Evolutionary conservation across 2,329 filamentous ascomycete species (phyloP), one percentile per base, ranked within the genome.

Genomic region (Fusarium avenaceum): DNA sequence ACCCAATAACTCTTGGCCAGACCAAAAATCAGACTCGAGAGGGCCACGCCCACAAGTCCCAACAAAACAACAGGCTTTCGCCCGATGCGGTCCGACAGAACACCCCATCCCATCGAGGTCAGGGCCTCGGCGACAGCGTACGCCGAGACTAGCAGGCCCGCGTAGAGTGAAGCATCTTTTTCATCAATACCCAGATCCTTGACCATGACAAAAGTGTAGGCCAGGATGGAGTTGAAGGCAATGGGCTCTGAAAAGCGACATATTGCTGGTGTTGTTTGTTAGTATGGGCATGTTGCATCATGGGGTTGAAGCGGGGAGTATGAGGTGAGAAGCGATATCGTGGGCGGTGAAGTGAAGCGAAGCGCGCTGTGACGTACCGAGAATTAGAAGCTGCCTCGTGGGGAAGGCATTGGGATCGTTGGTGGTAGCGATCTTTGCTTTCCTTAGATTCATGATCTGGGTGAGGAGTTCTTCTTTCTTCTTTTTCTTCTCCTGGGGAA

Each of bases 171-270:
- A 35, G 93, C 90, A 72, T 94, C 84, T 15, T 84, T 84, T 9
- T 86, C 80, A 43, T 89, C 85, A 24, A 96, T 89, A 63, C 91
- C 90, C 72, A 97, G 96, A 3, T 88, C 88, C 38, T 89, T 87
- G 4, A 93, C 89, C 94, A 97, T 97, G 74, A 92, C 88, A 1
- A 94, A 94, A 2, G 97, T 86, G 78, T 97, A 97, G 3, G 94
- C 94, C 32, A 90, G 90, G 73, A 97, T 96, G 17, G 92, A 96
- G 78, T 97, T 97, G 76, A 97, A 86, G 1, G 94, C 94, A 1
- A 94, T 97, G 81, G 97, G 94, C 77, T 97, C 94, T 55, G 91
- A 91, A 26, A 97, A 73, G 33, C 71, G 71, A 56, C 71, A 73
- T 73, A 73, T 73, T 64, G 69, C 71, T 73, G 56, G 6, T 73